phyloP scores from a whole-genome alignment of 2,329 filamentous ascomycete species.

The Blumeria graminis region DNA sequence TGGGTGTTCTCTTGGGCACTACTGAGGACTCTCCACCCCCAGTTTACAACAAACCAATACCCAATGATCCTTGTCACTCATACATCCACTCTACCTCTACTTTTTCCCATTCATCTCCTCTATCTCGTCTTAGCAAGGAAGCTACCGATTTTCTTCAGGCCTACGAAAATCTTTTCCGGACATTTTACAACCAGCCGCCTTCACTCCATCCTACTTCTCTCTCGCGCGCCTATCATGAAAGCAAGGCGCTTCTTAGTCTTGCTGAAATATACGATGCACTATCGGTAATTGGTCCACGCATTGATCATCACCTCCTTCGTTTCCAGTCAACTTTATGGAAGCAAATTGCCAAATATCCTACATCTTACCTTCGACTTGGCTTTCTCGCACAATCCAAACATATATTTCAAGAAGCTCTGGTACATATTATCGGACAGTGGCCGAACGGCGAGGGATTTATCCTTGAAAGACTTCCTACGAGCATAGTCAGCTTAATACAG shows the following conservation, averaged over 20 bases:
- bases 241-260: slow-evolving; percentile 65
- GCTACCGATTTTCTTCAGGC: slow-evolving; percentile 63
- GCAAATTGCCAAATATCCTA: slow-evolving; percentile 88
- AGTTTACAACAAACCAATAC: slow-evolving; percentile 33
- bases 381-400: slow-evolving; percentile 65
- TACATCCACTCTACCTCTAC: slow-evolving; percentile 83
- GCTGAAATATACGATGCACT: slow-evolving; percentile 93
- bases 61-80: slow-evolving; percentile 28
- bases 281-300: slow-evolving; percentile 62
- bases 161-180: slow-evolving; percentile 86
- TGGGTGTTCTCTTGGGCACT: neutral
- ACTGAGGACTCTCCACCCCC: slow-evolving; percentile 19
- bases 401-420: slow-evolving; percentile 67
- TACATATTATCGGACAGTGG: slow-evolving; percentile 91
- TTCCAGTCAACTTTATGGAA: slow-evolving; percentile 85
- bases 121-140: slow-evolving; percentile 25
- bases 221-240: slow-evolving; percentile 77
- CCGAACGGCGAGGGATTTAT: slow-evolving; percentile 57
- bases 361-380: slow-evolving; percentile 72
- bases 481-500: slow-evolving; percentile 72
- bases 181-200: slow-evolving; percentile 86
- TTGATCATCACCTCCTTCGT: slow-evolving; percentile 81
- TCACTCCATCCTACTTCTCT: slow-evolving; percentile 68
- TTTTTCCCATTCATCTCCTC: slow-evolving; percentile 29
- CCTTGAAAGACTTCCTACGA: slow-evolving; percentile 42